Base-by-base conservation (phyloP, 2,329 filamentous ascomycete species). In the Fusarium irregulare region DNA sequence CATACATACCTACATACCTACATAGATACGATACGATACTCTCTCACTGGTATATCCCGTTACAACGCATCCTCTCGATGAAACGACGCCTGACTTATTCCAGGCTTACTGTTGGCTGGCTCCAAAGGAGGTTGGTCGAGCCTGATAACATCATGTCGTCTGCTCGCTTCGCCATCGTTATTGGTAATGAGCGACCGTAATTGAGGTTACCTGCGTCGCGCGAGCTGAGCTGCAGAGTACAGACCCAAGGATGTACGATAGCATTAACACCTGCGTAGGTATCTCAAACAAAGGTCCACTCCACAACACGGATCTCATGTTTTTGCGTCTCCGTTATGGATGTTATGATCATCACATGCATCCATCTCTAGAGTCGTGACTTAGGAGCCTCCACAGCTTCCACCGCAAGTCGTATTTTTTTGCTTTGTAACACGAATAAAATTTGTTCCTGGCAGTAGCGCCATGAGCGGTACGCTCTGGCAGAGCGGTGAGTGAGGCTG, bases 321-420 rank as follows among this genome's bases (percentile, higher is more conserved):
- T 60, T 50, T 64, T 68, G 65, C 58, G 60, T 68, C 64, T 46
- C 65, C 54, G 64, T 64, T 48, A 28, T 28, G 28, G 28, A 28
- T 28, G 28, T 28, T 28, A 65, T 60, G 25, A 68, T 68, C 55
- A 59, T 56, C 30, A 44, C 60, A 59, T 68, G 45, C 45, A 50
- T 61, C 30, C 44, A 28, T 56, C 11, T 27, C 25, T 27, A 9
- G 23, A 25, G 45, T 46, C 34, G 45, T 37, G 11, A n/a, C 25
- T 37, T 51, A 41, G 51, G 46, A 54, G 56, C 66, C 56, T 69
- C 65, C 65, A 57, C 56, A 69, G 45, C 50, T 51, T 69, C 65
- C 56, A 58, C 61, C 60, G 28, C 60, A 62, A 66, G 48, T 55
- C 42, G 41, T 23, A 50, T 53, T 56, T 30, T 30, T 30, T 45